These are phyloP conservation scores for Tylopilus plumbeoviolaceoides DNA, from an alignment of 768 basidiomycete species.

Conservation along the genomic window DNA sequence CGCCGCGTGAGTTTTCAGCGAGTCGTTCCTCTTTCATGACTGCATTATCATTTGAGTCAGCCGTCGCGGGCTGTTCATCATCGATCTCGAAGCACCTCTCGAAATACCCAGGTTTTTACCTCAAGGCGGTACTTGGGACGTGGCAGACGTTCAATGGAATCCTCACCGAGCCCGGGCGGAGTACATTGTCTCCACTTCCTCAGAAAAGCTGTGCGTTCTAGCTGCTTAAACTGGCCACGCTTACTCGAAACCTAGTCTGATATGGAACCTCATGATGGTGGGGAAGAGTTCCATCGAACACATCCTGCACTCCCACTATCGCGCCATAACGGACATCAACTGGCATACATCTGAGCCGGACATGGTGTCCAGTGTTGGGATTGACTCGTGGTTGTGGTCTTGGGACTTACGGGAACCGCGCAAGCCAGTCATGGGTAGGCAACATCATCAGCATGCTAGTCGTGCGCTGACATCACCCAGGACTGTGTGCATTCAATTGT, in stretches of 20 bases:
- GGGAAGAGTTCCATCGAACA: slow-evolving; percentile 81
- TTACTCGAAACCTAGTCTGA: slow-evolving; percentile 47
- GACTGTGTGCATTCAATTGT: slow-evolving; percentile 60
- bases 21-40: not conserved
- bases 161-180: slow-evolving; percentile 72
- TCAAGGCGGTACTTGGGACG: slow-evolving; percentile 95
- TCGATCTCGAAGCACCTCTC: slow-evolving; percentile 85
- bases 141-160: slow-evolving; percentile 91
- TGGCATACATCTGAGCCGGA: slow-evolving; percentile 90
- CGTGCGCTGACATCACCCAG: slow-evolving; percentile 19
- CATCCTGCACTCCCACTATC: slow-evolving; percentile 83
- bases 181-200: slow-evolving; percentile 85
- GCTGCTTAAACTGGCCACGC: not conserved
- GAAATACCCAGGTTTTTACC: slow-evolving; percentile 91
- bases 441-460: not conserved
- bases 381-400: slow-evolving; percentile 92
- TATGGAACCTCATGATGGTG: slow-evolving; percentile 85
- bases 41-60: slow-evolving; percentile 26
- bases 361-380: slow-evolving; percentile 81
- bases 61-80: slow-evolving; percentile 89
- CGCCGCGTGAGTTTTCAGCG: slow-evolving; percentile 52
- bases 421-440: slow-evolving; percentile 65
- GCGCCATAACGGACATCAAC: slow-evolving; percentile 97
- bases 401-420: slow-evolving; percentile 82
- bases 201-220: slow-evolving; percentile 71